Conservation (phyloP, 2,329 filamentous ascomycete genomes). For the Ilyonectria mors-panacis region DNA sequence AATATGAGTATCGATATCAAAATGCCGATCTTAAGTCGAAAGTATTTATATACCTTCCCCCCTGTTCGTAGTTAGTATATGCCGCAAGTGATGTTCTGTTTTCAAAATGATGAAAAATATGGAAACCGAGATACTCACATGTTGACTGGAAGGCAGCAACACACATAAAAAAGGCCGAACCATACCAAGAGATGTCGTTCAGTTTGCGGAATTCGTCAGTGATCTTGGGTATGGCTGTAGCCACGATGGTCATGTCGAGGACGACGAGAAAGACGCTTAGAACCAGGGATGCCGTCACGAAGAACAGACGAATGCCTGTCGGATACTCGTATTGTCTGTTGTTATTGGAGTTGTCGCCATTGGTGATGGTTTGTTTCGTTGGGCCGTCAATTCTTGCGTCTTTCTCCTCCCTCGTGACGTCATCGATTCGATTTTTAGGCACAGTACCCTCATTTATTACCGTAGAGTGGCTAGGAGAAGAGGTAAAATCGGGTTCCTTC, state of each 20-base stretch:
- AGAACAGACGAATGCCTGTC: neutral
- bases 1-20: neutral
- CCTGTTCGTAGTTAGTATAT: neutral
- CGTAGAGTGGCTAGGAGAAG: too few species aligned
- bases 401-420: too few species aligned
- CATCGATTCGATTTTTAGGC: too few species aligned
- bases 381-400: neutral
- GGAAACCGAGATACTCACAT: too few species aligned
- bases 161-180: constrained; percentile 52
- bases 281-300: neutral
- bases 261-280: constrained; percentile 1
- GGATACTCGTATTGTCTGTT: neutral
- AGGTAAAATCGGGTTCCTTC: too few species aligned
- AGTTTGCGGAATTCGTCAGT: constrained; percentile 55
- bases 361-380: constrained; percentile 1
- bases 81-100: too few species aligned
- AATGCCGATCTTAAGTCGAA: neutral
- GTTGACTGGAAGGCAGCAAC: constrained; percentile 4
- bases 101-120: too few species aligned
- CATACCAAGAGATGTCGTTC: constrained; percentile 62
- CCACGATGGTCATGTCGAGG: constrained; percentile 10
- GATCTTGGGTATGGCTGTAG: constrained; percentile 52
- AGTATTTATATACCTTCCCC: neutral
- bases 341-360: neutral
- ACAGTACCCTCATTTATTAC: too few species aligned